These are phyloP conservation scores for Dothistroma pini DNA, from an alignment of 2,329 filamentous ascomycete species.

Conservation along the genomic window DNA sequence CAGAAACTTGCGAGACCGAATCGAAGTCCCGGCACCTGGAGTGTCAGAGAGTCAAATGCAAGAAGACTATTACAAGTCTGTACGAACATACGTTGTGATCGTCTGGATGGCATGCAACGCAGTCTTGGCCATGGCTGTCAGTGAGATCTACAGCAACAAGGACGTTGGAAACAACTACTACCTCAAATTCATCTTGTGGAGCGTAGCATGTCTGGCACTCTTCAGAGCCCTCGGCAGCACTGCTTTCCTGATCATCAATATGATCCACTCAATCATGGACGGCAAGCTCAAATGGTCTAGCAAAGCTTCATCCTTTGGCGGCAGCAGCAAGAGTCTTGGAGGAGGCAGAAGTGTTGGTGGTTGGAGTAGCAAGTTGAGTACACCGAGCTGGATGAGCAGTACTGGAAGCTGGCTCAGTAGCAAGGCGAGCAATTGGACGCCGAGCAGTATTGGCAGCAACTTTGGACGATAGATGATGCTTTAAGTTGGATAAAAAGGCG, in stretches of 20 bases:
- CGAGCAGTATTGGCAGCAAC: constrained; percentile 32
- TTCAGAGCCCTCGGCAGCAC: constrained; percentile 82
- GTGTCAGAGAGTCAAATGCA: constrained; percentile 77
- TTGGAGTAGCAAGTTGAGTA: constrained; percentile 38
- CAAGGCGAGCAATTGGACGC: constrained; percentile 34
- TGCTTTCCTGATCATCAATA: constrained; percentile 78
- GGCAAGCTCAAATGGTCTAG: constrained; percentile 64
- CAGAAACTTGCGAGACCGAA: constrained; percentile 86
- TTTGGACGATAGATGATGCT: constrained; percentile 9
- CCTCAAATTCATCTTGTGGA: constrained; percentile 88
- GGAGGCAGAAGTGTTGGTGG: constrained; percentile 32
- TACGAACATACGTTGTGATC: constrained; percentile 97
- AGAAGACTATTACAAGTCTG: constrained; percentile 97
- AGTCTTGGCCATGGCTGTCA: constrained; percentile 87
- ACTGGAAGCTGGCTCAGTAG: constrained; percentile 37
- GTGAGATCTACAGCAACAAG: constrained; percentile 72
- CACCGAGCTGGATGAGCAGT: constrained; percentile 36
- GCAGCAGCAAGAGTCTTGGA: constrained; percentile 14
- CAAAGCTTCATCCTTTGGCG: constrained; percentile 7
- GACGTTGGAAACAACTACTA: constrained; percentile 81
- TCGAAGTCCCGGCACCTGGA: constrained; percentile 67
- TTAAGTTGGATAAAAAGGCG: not conserved
- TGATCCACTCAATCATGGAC: constrained; percentile 80
- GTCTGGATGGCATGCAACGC: constrained; percentile 92
- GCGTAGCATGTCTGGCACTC: constrained; percentile 77